A percentile compares a stretch with the other conserved stretches of the same genome.
Conservation (phyloP, 2,329 filamentous ascomycete genomes). For the Curvularia eragrostidis region DNA sequence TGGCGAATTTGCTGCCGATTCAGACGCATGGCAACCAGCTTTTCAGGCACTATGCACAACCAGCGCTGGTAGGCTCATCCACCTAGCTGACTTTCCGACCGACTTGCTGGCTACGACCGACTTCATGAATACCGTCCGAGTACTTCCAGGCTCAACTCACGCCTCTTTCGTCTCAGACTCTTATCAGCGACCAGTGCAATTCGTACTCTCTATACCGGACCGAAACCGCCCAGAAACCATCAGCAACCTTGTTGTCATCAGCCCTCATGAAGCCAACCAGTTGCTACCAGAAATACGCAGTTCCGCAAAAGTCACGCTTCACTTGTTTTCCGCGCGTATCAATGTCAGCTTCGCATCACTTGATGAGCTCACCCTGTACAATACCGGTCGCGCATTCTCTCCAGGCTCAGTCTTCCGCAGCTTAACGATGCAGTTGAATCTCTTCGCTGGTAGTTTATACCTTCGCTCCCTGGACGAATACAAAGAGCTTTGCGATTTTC, state of each 20-base stretch:
- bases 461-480: conserved; percentile 64
- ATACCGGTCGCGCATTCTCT: conserved; percentile 33
- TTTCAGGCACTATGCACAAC: conserved; percentile 55
- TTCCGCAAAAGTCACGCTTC: conserved; percentile 52
- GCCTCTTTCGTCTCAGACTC: conserved; percentile 5
- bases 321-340: conserved; percentile 61
- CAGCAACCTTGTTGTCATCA: conserved; percentile 61
- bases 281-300: conserved; percentile 53
- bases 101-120: conserved; percentile 59
- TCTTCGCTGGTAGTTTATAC: conserved; percentile 74
- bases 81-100: conserved; percentile 46
- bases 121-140: conserved; percentile 57
- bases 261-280: conserved; percentile 65
- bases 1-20: conserved; percentile 42
- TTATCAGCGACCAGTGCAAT: conserved; percentile 63
- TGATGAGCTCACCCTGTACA: conserved; percentile 57
- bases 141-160: conserved; percentile 6
- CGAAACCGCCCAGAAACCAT: not conserved
- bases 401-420: conserved; percentile 22
- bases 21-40: conserved; percentile 53
- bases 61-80: conserved; percentile 48
- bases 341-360: conserved; percentile 48
- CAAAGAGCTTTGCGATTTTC: conserved; percentile 55
- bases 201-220: conserved; percentile 53
- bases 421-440: conserved; percentile 61